Evolutionary conservation across 1,284 basidiomycete genomes (phyloP).

Genomic region (Apiotrichum akiyoshidainum): DNA sequence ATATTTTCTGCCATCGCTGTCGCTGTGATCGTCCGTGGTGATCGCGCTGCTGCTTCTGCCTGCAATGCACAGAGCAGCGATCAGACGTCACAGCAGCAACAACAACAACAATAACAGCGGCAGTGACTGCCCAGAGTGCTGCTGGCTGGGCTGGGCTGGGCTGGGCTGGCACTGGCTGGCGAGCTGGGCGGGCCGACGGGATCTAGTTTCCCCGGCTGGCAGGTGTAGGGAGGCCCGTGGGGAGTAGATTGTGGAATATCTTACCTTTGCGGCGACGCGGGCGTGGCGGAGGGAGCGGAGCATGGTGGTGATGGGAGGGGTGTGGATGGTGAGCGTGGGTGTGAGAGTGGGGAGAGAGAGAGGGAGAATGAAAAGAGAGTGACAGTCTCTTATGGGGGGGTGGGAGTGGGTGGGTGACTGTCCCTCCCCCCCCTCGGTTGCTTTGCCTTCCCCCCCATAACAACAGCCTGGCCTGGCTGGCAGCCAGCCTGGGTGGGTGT

Average conservation of each 20-base stretch:
- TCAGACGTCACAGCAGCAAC: too few relatives aligned
- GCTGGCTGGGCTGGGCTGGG: too few relatives aligned
- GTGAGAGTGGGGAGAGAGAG: background rate
- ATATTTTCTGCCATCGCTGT: too few relatives aligned
- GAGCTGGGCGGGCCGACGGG: background rate
- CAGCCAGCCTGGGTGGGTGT: too few relatives aligned
- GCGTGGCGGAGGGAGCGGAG: slow-evolving; percentile 20
- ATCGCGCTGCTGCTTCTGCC: too few relatives aligned
- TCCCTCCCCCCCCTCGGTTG: too few relatives aligned
- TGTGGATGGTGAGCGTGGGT: background rate
- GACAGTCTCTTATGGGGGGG: background rate
- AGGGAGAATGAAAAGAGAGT: background rate
- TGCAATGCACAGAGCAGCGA: too few relatives aligned
- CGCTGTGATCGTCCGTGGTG: too few relatives aligned
- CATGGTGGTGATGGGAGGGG: slow-evolving; percentile 11
- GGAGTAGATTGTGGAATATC: background rate
- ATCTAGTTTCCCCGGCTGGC: slow-evolving; percentile 8
- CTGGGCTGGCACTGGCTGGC: slow-evolving; percentile 1
- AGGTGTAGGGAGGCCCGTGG: background rate
- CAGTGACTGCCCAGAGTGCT: background rate
- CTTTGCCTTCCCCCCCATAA: too few relatives aligned
- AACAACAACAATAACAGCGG: background rate
- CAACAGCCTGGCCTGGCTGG: too few relatives aligned
- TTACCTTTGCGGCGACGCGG: slow-evolving; percentile 8
- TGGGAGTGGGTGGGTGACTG: background rate